Evolutionary conservation across 2,329 filamentous ascomycete genomes (phyloP).

Genomic region (Aspergillus sp.): DNA sequence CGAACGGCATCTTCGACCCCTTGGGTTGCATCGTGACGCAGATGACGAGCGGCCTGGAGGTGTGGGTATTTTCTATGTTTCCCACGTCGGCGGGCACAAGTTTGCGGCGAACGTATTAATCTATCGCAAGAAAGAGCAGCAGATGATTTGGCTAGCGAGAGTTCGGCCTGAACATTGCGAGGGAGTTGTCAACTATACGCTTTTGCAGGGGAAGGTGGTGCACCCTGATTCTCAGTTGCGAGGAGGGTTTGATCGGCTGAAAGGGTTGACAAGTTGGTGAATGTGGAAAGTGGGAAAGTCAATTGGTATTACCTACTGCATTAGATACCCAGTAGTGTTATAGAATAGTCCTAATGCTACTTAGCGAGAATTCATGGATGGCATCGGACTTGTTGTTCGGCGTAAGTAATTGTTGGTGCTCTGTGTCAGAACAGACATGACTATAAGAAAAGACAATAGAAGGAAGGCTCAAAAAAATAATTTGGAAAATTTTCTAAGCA

Average conservation of each 20-base stretch:
- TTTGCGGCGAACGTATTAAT: slow-evolving; percentile 89
- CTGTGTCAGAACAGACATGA: no score
- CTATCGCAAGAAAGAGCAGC: slow-evolving; percentile 60
- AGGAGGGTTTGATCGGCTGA: slow-evolving; percentile 77
- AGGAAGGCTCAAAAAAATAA: no score
- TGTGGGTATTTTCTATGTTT: slow-evolving; percentile 88
- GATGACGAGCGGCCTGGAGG: slow-evolving; percentile 81
- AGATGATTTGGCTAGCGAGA: slow-evolving; percentile 78
- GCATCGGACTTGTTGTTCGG: no score
- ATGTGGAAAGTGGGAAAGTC: neutral
- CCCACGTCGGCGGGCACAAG: slow-evolving; percentile 90
- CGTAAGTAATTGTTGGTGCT: no score
- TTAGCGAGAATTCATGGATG: no score
- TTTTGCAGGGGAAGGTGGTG: slow-evolving; percentile 85
- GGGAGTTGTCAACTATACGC: slow-evolving; percentile 80
- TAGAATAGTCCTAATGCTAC: no score
- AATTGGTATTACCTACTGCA: neutral
- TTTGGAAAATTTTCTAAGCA: no score
- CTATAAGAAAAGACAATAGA: no score
- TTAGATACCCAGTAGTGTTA: neutral
- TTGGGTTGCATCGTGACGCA: slow-evolving; percentile 76
- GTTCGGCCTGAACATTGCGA: slow-evolving; percentile 85
- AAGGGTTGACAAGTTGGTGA: slow-evolving; percentile 66
- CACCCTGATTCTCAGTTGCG: slow-evolving; percentile 79
- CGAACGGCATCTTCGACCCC: slow-evolving; percentile 75